Evolutionary conservation across 2,329 filamentous ascomycete species (phyloP), one percentile per base, ranked within the genome.

Genomic region (Pseudogymnoascus sp.): DNA sequence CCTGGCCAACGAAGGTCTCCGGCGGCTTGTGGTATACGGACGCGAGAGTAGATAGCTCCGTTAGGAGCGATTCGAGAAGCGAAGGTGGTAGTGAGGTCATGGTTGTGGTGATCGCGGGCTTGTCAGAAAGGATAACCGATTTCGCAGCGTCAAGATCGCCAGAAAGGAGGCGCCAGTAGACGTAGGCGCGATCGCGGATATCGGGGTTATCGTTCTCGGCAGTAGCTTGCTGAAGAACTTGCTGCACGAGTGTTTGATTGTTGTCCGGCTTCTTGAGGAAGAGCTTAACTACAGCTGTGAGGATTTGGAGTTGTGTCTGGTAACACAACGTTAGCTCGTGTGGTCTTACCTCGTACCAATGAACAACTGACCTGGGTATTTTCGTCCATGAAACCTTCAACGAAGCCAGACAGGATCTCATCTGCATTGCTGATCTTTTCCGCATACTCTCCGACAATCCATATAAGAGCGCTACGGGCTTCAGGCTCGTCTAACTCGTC

Each of bases 361-460:
- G 26, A 33, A 15, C 12, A 39, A 72, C 82, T 66, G 71, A 90
- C 88, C 79, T 95, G 92, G 58, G 92, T 94, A 71, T 96, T 97
- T 73, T 99, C 94, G 71, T 97, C 94, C 72, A 89, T 88, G 72
- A 99, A 97, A 0, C 85, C 87, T 60, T 97, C 94, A 10, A 96
- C 92, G 70, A 99, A 99, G 15, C 88, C 86, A 58, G 85, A 81
- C 61, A 99, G 75, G 63, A 99, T 97, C 67, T 97, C 90, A 64
- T 92, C 91, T n/a, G 94, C 94, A 68, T 99, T 97, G 76, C 84
- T 95, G 70, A 99, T 99, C 79, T 99, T 99, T 77, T 99, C 94
- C 0, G 94, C 94, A 71, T 99, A 99, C 73, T 99, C 94, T 66
- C 94, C 94, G 5, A 99, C 92, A 66, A 99, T 97, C 94, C 94